Percentiles rank a stretch among this genome's conserved stretches.
These are phyloP conservation scores for Pueraria montana DNA, from an alignment of 306 rosid species.

Conservation along the genomic window DNA sequence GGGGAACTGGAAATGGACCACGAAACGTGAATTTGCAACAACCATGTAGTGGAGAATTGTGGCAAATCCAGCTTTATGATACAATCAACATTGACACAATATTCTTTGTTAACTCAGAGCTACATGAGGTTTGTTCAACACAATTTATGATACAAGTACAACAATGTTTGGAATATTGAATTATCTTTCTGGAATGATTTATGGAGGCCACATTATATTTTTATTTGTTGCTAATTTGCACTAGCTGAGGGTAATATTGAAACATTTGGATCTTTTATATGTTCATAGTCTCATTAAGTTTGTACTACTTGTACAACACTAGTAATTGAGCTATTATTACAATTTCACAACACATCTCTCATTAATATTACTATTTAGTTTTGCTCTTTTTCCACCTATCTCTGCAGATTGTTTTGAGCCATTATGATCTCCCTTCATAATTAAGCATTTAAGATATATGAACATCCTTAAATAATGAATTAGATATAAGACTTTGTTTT, in stretches of 20 bases:
- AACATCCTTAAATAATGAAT: neutral
- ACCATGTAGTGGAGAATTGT: slow-evolving; percentile 79
- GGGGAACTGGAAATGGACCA: slow-evolving; percentile 43
- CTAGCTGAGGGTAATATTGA: neutral
- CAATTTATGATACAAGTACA: slow-evolving; percentile 8
- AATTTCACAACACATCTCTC: slow-evolving; percentile 22
- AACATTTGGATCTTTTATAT: slow-evolving; percentile 6
- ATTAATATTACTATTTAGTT: neutral
- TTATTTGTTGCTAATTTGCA: neutral
- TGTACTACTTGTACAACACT: slow-evolving; percentile 2
- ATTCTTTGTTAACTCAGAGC: slow-evolving; percentile 79
- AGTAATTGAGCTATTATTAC: slow-evolving; percentile 13
- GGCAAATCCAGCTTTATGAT: slow-evolving; percentile 86
- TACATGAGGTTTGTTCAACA: slow-evolving; percentile 68
- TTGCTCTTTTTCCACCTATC: slow-evolving; percentile 10
- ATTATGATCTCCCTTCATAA: no score
- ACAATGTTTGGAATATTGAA: neutral
- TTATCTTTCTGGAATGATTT: slow-evolving; percentile 12
- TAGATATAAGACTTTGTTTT: neutral
- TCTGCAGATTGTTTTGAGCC: no score
- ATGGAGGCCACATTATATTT: neutral
- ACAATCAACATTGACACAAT: slow-evolving; percentile 68
- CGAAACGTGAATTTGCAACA: slow-evolving; percentile 66
- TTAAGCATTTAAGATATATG: no score
- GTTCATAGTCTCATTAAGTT: neutral